Base-by-base conservation (phyloP, 176 grass and related monocot species). In the Phoenix dactylifera region DNA sequence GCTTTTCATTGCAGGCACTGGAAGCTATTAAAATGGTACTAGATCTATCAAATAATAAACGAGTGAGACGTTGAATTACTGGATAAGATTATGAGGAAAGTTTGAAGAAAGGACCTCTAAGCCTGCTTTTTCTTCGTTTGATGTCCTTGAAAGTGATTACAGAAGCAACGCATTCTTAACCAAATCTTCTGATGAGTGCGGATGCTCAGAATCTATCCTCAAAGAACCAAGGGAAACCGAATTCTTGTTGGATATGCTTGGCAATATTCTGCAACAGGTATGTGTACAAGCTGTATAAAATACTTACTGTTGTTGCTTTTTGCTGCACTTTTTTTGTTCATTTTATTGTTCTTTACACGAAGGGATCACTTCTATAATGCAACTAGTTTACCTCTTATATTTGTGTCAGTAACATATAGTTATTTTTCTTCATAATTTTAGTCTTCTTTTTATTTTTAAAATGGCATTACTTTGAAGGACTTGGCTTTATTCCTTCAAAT, bases 11-110 rank as follows among this genome's bases (percentile, higher is more conserved):
- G 72, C 74, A 91, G 92, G 78, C 92, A 67, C 78, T 91, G 51
- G 87, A 97, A 85, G 92, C 87, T 65, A 44, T 74, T 32, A 90
- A 85, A 74, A 97, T 65, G 70, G 87, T 88, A 78, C 60, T 91
- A 20, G 75, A 80, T 62, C 59, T 97, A 53, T 97, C 92, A 6
- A 65, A 57, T 7, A 77, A 85, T 68, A 91, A 97, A 63, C 64
- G 62, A 4, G 74, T 88, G n/a, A 22, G 86, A 83, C 70, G 55
- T 70, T 69, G 76, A 74, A 67, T 59, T 97, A 59, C 62, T 97
- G 81, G 87, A 88, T 50, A 97, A 72, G 78, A 72, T 88, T 58
- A 80, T 91, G 83, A 32, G 19, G 19, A 24, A 59, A 52, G 16
- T 71, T 97, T 54, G 81, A 88, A 74, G 68, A 86, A 66, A 60